These are phyloP conservation scores for Gossypium australe DNA, from an alignment of 345 rosid species.

Conservation along the genomic window DNA sequence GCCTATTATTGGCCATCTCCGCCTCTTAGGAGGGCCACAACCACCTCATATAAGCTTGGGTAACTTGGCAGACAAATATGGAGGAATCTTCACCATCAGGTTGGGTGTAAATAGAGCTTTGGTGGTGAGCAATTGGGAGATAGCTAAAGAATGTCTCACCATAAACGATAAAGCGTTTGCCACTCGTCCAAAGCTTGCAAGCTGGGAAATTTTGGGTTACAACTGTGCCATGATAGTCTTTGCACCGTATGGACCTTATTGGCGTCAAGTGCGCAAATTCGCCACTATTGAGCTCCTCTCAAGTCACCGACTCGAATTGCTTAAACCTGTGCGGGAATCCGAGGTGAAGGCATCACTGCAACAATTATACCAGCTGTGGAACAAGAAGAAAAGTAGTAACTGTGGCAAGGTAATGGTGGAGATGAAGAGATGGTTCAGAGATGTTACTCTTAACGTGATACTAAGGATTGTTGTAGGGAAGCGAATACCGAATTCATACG, in stretches of 20 bases:
- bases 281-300: slow-evolving; percentile 31
- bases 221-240: slow-evolving; percentile 18
- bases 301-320: slow-evolving; percentile 22
- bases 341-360: slow-evolving; percentile 14
- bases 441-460: slow-evolving; percentile 21
- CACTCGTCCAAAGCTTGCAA: slow-evolving; percentile 17
- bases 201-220: slow-evolving; percentile 19
- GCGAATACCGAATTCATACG: background rate
- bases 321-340: slow-evolving; percentile 14
- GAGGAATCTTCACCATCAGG: slow-evolving; percentile 32
- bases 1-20: slow-evolving; percentile 21
- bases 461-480: slow-evolving; percentile 31
- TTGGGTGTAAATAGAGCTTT: slow-evolving; percentile 17
- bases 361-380: slow-evolving; percentile 9
- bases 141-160: slow-evolving; percentile 1
- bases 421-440: slow-evolving; percentile 32
- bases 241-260: slow-evolving; percentile 27
- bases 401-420: slow-evolving; percentile 13
- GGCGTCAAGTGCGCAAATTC: slow-evolving; percentile 31
- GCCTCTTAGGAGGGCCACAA: slow-evolving; percentile 21
- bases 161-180: slow-evolving; percentile 28
- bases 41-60: slow-evolving; percentile 25
- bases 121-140: slow-evolving; percentile 23
- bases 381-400: background rate
- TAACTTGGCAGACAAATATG: slow-evolving; percentile 29